Evolutionary conservation across 2,329 filamentous ascomycete species (phyloP).

Genomic region (Alternaria hordeiaustralica): DNA sequence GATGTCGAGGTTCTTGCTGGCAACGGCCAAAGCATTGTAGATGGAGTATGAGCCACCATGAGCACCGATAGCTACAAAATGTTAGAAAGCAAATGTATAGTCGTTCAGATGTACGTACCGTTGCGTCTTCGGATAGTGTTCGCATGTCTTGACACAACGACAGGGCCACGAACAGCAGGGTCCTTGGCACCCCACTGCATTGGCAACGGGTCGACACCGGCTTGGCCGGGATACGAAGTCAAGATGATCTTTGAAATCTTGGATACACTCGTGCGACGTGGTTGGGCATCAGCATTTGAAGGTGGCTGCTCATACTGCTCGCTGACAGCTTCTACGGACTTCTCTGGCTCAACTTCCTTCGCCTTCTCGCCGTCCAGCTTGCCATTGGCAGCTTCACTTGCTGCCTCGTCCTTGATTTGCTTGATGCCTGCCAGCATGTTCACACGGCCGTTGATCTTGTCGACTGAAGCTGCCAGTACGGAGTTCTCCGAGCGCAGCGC

Average conservation of each 20-base stretch:
- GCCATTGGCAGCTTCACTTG: slow-evolving; percentile 29
- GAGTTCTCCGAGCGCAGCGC: slow-evolving; percentile 63
- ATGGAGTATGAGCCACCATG: slow-evolving; percentile 94
- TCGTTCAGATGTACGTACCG: slow-evolving; percentile 57
- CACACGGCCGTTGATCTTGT: slow-evolving; percentile 67
- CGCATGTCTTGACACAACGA: slow-evolving; percentile 80
- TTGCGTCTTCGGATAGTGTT: slow-evolving; percentile 82
- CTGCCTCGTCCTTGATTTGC: slow-evolving; percentile 60
- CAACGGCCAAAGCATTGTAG: slow-evolving; percentile 91
- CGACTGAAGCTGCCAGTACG: slow-evolving; percentile 62
- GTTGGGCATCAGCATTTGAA: slow-evolving; percentile 38
- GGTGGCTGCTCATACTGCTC: slow-evolving; percentile 49
- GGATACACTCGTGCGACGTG: slow-evolving; percentile 52
- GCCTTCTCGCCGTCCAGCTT: slow-evolving; percentile 33
- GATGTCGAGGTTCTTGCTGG: slow-evolving; percentile 83
- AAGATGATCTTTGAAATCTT: slow-evolving; percentile 69
- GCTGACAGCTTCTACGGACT: slow-evolving; percentile 48
- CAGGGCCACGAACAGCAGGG: slow-evolving; percentile 77
- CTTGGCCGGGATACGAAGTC: slow-evolving; percentile 91
- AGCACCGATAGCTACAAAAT: slow-evolving; percentile 65
- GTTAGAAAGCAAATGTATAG: slow-evolving; percentile 15
- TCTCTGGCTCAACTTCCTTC: slow-evolving; percentile 42
- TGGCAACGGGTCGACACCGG: slow-evolving; percentile 87
- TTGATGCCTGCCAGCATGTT: slow-evolving; percentile 67
- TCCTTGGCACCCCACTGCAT: slow-evolving; percentile 87